Evolutionary conservation across 2,329 filamentous ascomycete species (phyloP), one percentile per base, ranked within the genome.

Genomic region (Verticillium nonalfalfae): DNA sequence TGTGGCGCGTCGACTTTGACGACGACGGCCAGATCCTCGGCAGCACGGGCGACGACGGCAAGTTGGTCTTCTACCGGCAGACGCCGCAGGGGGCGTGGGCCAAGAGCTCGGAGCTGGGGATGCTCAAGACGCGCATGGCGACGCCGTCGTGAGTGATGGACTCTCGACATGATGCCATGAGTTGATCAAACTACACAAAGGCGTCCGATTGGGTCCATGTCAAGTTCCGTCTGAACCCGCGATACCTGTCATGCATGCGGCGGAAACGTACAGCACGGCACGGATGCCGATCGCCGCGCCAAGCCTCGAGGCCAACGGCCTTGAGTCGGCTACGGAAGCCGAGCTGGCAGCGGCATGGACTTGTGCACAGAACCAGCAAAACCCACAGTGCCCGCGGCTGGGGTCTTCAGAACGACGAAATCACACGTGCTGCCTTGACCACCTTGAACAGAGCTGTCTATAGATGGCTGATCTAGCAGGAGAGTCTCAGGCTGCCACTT

Each of bases 31-130:
- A 91, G 72, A 82, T 93, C 13, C 77, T 94, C 7, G 86, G 90
- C 1, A 90, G 87, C 50, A 90, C 90, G 1, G 90, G 90, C 3
- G 90, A 94, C 65, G 90, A 93, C 71, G 90, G 89, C 11, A 84
- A 80, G 70, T 69, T 89, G 62, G 74, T 86, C 68, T 85, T 85
- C 64, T 88, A 86, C 70, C 80, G 85, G 14, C 84, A 87, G 72
- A 80, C 77, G 52, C 83, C 84, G 0, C 80, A 81, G 62, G 84
- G 84, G 0, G 69, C 75, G 9, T 87, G 85, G 85, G 80, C 79
- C 0, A 84, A 85, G 73, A 86, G 84, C 68, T 82, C 83, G 0
- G 84, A 87, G 74, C 71, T 87, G 65, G 79, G 79, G 38, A 83
- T 86, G 74, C 79, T 82, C 69, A 85, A 84, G 73, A 77, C 81